Conservation (phyloP, 2,329 filamentous ascomycete species). For the Cercospora sp. region DNA sequence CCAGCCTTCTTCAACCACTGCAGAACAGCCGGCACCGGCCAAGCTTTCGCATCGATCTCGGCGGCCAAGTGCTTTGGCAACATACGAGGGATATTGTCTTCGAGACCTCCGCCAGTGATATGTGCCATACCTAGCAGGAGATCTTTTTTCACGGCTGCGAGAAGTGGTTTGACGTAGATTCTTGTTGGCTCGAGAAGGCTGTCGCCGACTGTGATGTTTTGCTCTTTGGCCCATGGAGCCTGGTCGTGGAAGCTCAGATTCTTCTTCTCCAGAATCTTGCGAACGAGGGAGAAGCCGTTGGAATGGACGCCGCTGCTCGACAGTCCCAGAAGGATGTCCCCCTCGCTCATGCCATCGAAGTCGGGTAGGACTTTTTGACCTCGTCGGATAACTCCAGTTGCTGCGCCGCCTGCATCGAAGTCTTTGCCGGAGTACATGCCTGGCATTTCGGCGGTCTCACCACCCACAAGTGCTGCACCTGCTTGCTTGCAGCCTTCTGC, state of each 20-base stretch:
- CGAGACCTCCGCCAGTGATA: slow-evolving; percentile 90
- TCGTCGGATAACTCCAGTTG: slow-evolving; percentile 76
- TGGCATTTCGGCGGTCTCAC: slow-evolving; percentile 98
- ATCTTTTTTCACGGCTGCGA: slow-evolving; percentile 61
- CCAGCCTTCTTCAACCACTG: slow-evolving; percentile 75
- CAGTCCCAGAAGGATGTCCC: slow-evolving; percentile 83
- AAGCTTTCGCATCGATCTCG: slow-evolving; percentile 73
- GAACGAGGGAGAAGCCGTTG: slow-evolving; percentile 96
- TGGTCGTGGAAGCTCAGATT: slow-evolving; percentile 69
- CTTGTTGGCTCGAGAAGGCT: slow-evolving; percentile 84
- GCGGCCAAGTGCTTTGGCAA: slow-evolving; percentile 76
- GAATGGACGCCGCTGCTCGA: slow-evolving; percentile 87
- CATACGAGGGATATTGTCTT: slow-evolving; percentile 94
- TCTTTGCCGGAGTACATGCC: slow-evolving; percentile 86
- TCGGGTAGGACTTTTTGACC: slow-evolving; percentile 70
- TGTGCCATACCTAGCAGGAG: slow-evolving; percentile 91
- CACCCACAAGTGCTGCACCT: slow-evolving; percentile 88
- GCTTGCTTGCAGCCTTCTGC: slow-evolving; percentile 82
- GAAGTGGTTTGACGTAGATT: slow-evolving; percentile 77
- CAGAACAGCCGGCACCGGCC: slow-evolving; percentile 78
- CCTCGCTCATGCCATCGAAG: slow-evolving; percentile 71
- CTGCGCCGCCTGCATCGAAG: slow-evolving; percentile 90
- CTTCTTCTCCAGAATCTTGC: slow-evolving; percentile 78
- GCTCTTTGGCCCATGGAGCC: slow-evolving; percentile 69
- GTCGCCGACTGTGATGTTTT: slow-evolving; percentile 64